Base-by-base conservation (phyloP, 1,284 basidiomycete genomes). In the Fistulina hepatica region DNA sequence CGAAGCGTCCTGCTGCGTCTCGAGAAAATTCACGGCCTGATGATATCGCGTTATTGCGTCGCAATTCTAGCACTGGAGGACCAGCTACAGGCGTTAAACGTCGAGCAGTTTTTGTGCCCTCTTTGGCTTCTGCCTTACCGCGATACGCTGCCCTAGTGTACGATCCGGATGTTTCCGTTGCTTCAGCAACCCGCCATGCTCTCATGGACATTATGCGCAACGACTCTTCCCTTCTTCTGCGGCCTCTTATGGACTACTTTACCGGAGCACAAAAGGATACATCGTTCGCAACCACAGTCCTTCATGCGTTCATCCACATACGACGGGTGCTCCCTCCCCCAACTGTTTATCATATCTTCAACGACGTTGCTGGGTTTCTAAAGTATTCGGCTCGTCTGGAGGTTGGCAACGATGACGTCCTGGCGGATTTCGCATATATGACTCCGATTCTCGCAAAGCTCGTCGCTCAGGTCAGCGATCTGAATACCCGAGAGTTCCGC, bases 141-240 rank as follows among this genome's bases (percentile, higher is more conserved):
- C 61, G 60, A 6, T 55, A 82, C 20, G 64, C 71, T 6, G 51
- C 56, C 1, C 57, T 83, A 40, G 63, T 69, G 2, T 64, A 63
- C 31, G 77, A 82, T 44, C 45, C 56, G 15, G 69, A 79, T 49
- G 65, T 75, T 43, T 47, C 55, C 1, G 66, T 83, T 15, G 66
- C 75, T 2, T 67, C 62, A n/a, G 57, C 68, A 0, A 76, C 81
- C 6, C 66, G 71, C 21, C 68, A 67, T 31, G 56, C 75, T 4
- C 50, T 85, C 15, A 47, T 78, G n/a, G 73, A 83, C 43, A 56
- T 81, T 22, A 81, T 88, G 71, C 67, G 81, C 17, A 81, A 84
- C 48, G 84, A 89, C 48, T 74, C 82, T 2, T 61, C 65, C 13
- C 59, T 81, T 6, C 58, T 85, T 11, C 64, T 73, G 10, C 67